These are phyloP conservation scores for Taphrina betulina DNA, from an alignment of 1,139 yeast species.

Conservation along the genomic window DNA sequence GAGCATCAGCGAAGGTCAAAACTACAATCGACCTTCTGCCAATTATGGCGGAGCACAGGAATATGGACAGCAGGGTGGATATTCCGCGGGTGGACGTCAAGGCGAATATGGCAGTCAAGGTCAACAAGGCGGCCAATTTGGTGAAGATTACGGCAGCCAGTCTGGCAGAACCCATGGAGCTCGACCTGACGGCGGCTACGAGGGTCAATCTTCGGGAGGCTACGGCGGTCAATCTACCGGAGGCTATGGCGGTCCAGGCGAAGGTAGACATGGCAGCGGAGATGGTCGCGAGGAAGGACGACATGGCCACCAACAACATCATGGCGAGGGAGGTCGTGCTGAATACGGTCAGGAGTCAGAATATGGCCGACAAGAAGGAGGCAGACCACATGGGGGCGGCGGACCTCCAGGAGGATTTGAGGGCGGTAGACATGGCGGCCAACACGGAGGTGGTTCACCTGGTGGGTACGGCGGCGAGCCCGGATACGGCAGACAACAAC, in stretches of 20 bases:
- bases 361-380: conserved; percentile 5
- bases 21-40: conserved; percentile 15
- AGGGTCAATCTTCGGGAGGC: no score
- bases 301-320: conserved; percentile 10
- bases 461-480: conserved; percentile 2
- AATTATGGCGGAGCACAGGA: background rate
- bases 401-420: background rate
- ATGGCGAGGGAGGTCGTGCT: conserved; percentile 10
- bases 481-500: conserved; percentile 1
- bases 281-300: conserved; percentile 5
- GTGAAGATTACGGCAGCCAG: background rate
- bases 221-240: background rate
- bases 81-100: conserved; percentile 1
- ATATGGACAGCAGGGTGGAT: background rate
- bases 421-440: background rate
- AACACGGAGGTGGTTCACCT: background rate
- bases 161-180: no score
- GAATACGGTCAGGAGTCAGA: conserved; percentile 7
- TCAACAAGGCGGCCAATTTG: background rate
- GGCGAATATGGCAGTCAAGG: background rate
- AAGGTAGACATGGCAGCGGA: no score
- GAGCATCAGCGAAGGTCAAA: conserved; percentile 20
- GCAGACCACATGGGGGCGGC: background rate
- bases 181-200: no score
- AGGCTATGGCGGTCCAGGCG: background rate